These are phyloP conservation scores for Phytophthora pluvialis DNA, from an alignment of 352 stramenopile genomes.

Conservation along the genomic window DNA sequence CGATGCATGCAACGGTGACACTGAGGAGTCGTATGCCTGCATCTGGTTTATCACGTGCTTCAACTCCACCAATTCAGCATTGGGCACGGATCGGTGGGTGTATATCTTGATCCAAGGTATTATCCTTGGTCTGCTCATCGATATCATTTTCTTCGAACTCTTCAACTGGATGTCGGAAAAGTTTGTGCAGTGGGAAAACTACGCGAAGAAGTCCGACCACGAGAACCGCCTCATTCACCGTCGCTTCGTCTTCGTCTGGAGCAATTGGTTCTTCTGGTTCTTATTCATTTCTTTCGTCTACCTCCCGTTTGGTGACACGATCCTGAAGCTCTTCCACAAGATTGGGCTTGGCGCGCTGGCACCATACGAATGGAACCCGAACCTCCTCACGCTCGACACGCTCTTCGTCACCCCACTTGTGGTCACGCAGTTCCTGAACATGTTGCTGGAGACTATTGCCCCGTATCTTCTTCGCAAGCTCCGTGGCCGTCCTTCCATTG, in stretches of 20 bases:
- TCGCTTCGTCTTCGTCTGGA: constrained; percentile 91
- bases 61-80: constrained; percentile 62
- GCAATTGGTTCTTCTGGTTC: constrained; percentile 94
- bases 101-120: constrained; percentile 91
- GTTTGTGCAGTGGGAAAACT: constrained; percentile 90
- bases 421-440: constrained; percentile 90
- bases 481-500: constrained; percentile 63
- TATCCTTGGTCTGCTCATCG: constrained; percentile 82
- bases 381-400: constrained; percentile 82
- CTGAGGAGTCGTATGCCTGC: constrained; percentile 61
- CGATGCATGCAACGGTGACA: constrained; percentile 55
- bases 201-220: constrained; percentile 85
- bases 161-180: constrained; percentile 91
- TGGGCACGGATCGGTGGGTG: constrained; percentile 89
- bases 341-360: constrained; percentile 59
- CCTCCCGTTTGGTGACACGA: constrained; percentile 79
- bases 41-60: constrained; percentile 90
- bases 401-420: constrained; percentile 90
- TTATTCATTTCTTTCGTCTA: constrained; percentile 92
- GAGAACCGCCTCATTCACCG: constrained; percentile 88
- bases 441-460: constrained; percentile 88
- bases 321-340: constrained; percentile 62
- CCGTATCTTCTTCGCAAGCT: constrained; percentile 86
- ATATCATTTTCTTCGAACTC: constrained; percentile 90
- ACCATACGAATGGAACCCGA: constrained; percentile 77